Evolutionary conservation across 371 early-diverging fungal genomes (phyloP).

Genomic region (Rhizopus stolonifer): DNA sequence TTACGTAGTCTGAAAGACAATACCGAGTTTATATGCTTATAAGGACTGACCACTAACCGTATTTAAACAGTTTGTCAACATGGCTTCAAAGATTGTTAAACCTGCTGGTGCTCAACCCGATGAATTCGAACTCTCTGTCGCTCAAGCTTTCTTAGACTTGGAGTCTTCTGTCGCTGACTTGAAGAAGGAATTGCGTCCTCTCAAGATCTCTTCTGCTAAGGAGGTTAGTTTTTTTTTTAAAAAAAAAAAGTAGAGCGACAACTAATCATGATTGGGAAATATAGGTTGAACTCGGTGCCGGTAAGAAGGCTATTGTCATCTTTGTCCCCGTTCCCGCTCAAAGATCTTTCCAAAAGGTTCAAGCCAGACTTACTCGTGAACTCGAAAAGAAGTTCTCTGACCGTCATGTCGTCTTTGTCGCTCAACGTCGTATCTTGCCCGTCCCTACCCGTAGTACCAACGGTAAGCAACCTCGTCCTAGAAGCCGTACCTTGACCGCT

Average conservation of each 20-base stretch:
- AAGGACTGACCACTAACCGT: background rate
- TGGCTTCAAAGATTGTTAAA: slow-evolving; percentile 76
- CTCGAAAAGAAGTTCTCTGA: slow-evolving; percentile 99
- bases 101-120: slow-evolving; percentile 78
- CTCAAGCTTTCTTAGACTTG: slow-evolving; percentile 94
- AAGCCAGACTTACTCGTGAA: slow-evolving; percentile 92
- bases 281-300: slow-evolving; percentile 88
- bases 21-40: background rate
- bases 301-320: slow-evolving; percentile 95
- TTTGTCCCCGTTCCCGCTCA: slow-evolving; percentile 94
- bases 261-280: background rate
- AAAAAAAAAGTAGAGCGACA: background rate
- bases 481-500: slow-evolving; percentile 93
- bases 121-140: slow-evolving; percentile 92
- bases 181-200: slow-evolving; percentile 83
- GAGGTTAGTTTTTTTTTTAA: slow-evolving; percentile 63
- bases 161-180: slow-evolving; percentile 93
- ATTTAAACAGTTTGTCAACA: slow-evolving; percentile 22
- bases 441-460: slow-evolving; percentile 88
- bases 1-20: background rate
- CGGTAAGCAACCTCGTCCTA: slow-evolving; percentile 90
- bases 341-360: slow-evolving; percentile 94
- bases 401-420: slow-evolving; percentile 94
- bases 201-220: slow-evolving; percentile 93
- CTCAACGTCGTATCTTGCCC: slow-evolving; percentile 93